Evolutionary conservation across 371 early-diverging fungal genomes (phyloP).

Genomic region (Thermomucor indicae-seudaticae): DNA sequence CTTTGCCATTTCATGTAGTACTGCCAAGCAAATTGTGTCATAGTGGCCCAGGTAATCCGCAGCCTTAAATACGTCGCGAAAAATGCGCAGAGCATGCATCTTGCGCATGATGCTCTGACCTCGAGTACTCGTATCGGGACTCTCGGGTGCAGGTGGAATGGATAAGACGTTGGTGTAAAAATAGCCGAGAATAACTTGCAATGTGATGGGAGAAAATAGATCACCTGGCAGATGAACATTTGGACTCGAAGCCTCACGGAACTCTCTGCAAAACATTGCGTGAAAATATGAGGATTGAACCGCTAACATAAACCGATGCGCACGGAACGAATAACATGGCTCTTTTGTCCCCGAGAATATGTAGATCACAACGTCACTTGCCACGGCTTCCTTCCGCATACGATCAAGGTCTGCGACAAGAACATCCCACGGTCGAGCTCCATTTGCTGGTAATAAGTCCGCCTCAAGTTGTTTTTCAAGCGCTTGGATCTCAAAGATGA

Average conservation of each 20-base stretch:
- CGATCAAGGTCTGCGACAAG: slow-evolving; percentile 21
- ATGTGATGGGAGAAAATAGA: slow-evolving; percentile 14
- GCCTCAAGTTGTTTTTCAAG: slow-evolving; percentile 12
- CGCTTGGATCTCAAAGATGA: slow-evolving; percentile 4
- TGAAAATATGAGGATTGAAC: slow-evolving; percentile 41
- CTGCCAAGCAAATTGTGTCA: slow-evolving; percentile 25
- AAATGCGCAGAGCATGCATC: slow-evolving; percentile 29
- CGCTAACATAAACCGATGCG: slow-evolving; percentile 39
- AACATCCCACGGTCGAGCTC: slow-evolving; percentile 12
- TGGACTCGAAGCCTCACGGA: slow-evolving; percentile 12
- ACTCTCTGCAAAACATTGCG: slow-evolving; percentile 29
- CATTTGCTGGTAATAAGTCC: slow-evolving; percentile 5
- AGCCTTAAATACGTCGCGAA: slow-evolving; percentile 38
- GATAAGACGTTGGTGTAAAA: slow-evolving; percentile 19
- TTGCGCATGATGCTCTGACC: slow-evolving; percentile 23
- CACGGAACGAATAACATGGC: slow-evolving; percentile 10
- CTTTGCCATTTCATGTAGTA: slow-evolving; percentile 25
- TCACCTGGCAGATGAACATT: slow-evolving; percentile 21
- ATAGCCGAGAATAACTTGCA: slow-evolving; percentile 18
- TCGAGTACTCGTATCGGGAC: not conserved
- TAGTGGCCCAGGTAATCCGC: slow-evolving; percentile 37
- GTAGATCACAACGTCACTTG: slow-evolving; percentile 7
- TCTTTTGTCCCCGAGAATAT: slow-evolving; percentile 1
- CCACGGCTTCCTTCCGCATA: slow-evolving; percentile 14
- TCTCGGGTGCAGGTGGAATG: slow-evolving; percentile 8